phyloP scores from a whole-genome alignment of 345 rosid species.

The Eucalyptus caleyi region DNA sequence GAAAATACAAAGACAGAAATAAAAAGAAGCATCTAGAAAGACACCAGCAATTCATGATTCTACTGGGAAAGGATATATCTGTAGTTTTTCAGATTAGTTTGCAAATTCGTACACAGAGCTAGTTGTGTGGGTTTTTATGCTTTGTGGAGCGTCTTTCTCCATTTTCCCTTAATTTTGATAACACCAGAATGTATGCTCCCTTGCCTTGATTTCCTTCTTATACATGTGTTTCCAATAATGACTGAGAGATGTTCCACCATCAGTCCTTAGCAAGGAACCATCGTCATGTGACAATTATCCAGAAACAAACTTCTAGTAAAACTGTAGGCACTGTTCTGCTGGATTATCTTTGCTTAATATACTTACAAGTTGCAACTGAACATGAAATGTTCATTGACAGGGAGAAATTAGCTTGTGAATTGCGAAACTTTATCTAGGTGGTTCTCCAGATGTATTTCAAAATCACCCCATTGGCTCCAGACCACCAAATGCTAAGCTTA shows the following conservation, averaged over 20 bases:
- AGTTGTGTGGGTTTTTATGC: not conserved
- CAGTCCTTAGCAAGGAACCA: not conserved
- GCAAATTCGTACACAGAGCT: not conserved
- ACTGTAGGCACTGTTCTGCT: not conserved
- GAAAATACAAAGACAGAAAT: not conserved
- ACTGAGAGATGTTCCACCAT: not conserved
- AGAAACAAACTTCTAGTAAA: not conserved
- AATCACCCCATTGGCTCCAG: not conserved
- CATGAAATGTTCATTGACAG: not conserved
- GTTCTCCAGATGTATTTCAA: not conserved
- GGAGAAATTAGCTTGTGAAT: not conserved
- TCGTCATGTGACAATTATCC: not conserved
- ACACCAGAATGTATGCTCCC: not conserved
- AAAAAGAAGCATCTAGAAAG: not conserved
- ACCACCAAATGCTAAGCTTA: not conserved
- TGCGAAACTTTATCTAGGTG: not conserved
- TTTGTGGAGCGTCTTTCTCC: not conserved
- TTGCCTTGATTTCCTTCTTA: not conserved
- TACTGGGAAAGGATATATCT: not conserved
- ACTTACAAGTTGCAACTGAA: not conserved
- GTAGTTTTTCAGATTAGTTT: not conserved
- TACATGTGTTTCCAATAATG: not conserved
- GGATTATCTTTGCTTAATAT: not conserved
- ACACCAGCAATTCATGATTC: not conserved
- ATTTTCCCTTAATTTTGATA: not conserved